A percentile compares a stretch with the other conserved stretches of the same genome.
Conservation (phyloP, 331 rosid species). For the Prunus yedoensis region DNA sequence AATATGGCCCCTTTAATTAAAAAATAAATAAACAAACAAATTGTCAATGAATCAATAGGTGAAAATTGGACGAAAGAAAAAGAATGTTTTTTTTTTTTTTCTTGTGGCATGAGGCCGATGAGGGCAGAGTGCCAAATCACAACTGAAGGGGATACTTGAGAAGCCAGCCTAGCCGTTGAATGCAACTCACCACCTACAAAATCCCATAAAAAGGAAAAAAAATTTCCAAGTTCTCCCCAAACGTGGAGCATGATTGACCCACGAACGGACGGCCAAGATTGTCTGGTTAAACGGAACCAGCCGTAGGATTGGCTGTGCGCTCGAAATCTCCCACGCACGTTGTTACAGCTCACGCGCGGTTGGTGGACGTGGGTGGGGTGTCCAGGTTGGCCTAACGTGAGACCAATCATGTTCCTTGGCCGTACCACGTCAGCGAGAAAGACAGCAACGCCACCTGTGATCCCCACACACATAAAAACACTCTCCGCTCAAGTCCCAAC, state of each 20-base stretch:
- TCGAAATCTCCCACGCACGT: conserved; percentile 40
- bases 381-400: conserved; percentile 50
- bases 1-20: not conserved
- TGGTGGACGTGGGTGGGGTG: conserved; percentile 49
- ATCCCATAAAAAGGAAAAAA: conserved; percentile 30
- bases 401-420: conserved; percentile 62
- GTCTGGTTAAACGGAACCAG: not conserved
- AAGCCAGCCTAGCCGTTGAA: conserved; percentile 45
- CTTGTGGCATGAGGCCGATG: too few relatives aligned
- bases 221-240: not conserved
- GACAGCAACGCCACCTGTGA: conserved; percentile 26
- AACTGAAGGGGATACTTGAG: conserved; percentile 18
- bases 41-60: not conserved
- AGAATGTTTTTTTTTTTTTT: too few relatives aligned
- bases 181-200: conserved; percentile 52
- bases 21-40: not conserved
- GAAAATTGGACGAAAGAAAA: not conserved
- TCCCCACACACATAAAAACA: conserved; percentile 17
- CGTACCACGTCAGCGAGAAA: conserved; percentile 46
- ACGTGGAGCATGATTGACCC: conserved; percentile 24
- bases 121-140: conserved; percentile 17
- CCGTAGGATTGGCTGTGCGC: conserved; percentile 2
- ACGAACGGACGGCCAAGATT: conserved; percentile 35
- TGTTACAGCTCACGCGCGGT: conserved; percentile 73
- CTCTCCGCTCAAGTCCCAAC: conserved; percentile 21